These are phyloP conservation scores for Kwoniella mangroviensis DNA, from an alignment of 768 basidiomycete genomes.

Conservation along the genomic window DNA sequence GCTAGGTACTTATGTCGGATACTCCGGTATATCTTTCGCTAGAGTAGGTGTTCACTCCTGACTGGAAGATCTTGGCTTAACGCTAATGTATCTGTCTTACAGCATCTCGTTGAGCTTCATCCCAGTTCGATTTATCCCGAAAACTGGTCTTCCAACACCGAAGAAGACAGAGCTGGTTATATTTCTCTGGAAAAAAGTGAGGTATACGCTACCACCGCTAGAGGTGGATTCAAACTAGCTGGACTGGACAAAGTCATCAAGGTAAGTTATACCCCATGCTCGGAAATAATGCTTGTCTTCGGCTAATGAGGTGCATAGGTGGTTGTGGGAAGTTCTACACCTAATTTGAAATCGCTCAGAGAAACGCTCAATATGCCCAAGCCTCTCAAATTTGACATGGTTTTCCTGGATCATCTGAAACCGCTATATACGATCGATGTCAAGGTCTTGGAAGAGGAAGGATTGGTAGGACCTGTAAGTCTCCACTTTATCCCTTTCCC, in stretches of 20 bases:
- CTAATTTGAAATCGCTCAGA: conserved; percentile 38
- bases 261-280: conserved; percentile 32
- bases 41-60: too few species aligned
- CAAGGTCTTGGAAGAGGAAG: conserved; percentile 55
- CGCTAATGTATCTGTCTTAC: too few species aligned
- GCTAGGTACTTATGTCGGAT: conserved; percentile 55
- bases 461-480: conserved; percentile 52
- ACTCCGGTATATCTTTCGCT: conserved; percentile 52
- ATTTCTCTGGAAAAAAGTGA: conserved; percentile 53
- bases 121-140: conserved; percentile 42
- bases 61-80: too few species aligned
- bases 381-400: conserved; percentile 51
- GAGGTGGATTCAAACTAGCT: conserved; percentile 46
- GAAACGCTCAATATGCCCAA: conserved; percentile 49
- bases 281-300: background rate
- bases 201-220: conserved; percentile 51
- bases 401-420: conserved; percentile 56
- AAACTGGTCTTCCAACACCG: conserved; percentile 37
- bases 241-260: conserved; percentile 50
- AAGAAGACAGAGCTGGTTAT: conserved; percentile 50
- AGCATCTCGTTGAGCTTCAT: conserved; percentile 44
- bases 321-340: conserved; percentile 47
- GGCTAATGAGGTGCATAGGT: conserved; percentile 28
- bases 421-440: conserved; percentile 55
- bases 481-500: background rate